Evolutionary conservation across 2,329 filamentous ascomycete species (phyloP).

Genomic region (Dactylella cylindrospora): DNA sequence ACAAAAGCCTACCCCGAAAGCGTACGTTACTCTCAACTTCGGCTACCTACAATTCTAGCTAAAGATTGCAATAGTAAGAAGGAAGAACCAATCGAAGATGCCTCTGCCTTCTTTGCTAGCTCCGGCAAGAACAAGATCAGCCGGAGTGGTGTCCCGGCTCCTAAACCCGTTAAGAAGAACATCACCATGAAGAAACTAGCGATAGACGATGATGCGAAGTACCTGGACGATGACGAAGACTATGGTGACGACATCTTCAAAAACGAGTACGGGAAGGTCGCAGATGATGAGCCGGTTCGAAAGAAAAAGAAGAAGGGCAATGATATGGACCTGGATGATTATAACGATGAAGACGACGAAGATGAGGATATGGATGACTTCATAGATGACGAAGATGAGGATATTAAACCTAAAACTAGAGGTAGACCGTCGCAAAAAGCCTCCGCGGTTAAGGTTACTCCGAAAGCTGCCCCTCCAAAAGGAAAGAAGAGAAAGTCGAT

Average conservation of each 20-base stretch:
- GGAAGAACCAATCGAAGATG: conserved; percentile 57
- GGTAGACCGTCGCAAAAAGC: conserved; percentile 1
- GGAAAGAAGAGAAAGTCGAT: conserved; percentile 48
- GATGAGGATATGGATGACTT: conserved; percentile 56
- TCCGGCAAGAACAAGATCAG: conserved; percentile 60
- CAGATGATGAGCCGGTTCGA: conserved; percentile 71
- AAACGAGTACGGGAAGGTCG: conserved; percentile 68
- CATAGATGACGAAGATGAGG: conserved; percentile 48
- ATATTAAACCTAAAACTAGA: conserved; percentile 33
- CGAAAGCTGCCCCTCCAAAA: conserved; percentile 26
- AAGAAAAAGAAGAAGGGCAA: conserved; percentile 64
- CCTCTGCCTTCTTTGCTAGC: conserved; percentile 65
- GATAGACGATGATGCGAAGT: conserved; percentile 60
- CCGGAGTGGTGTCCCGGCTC: conserved; percentile 53
- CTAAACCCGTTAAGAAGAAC: conserved; percentile 54
- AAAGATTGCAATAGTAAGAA: conserved; percentile 51
- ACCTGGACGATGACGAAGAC: conserved; percentile 67
- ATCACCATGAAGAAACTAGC: conserved; percentile 53
- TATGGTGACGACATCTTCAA: conserved; percentile 83
- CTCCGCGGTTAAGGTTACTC: conserved; percentile 17
- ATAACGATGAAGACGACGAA: conserved; percentile 54
- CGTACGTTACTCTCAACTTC: conserved; percentile 8
- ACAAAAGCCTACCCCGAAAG: conserved; percentile 28
- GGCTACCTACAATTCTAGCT: background rate
- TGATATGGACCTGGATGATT: conserved; percentile 51